Percentiles rank a stretch among this genome's conserved stretches.
phyloP scores from a whole-genome alignment of 768 basidiomycete species.

The Trametes cingulata region DNA sequence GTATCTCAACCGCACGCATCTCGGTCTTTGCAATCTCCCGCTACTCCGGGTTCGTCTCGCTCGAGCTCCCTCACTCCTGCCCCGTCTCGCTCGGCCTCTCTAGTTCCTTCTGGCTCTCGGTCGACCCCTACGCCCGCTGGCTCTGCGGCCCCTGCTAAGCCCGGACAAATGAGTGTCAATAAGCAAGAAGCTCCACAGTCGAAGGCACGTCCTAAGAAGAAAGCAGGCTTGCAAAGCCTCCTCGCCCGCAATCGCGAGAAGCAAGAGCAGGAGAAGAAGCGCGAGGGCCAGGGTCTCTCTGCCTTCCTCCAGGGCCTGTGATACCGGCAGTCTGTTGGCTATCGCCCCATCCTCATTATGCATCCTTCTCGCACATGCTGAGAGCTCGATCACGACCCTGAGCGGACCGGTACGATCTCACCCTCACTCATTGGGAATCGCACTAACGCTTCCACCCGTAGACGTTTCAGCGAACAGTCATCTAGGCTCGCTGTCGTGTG shows the following conservation, averaged over 20 bases:
- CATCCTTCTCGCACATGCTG: neutral
- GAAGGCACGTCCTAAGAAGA: conserved; percentile 52
- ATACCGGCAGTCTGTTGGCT: neutral
- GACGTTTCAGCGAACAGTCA: too few species aligned
- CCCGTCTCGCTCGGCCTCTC: conserved; percentile 14
- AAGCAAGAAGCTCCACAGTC: conserved; percentile 4
- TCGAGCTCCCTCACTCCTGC: conserved; percentile 5
- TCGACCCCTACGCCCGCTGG: neutral
- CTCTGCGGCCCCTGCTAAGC: neutral
- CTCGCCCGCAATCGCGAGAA: conserved; percentile 60
- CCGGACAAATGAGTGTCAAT: neutral
- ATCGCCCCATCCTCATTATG: neutral
- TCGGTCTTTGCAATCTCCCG: neutral
- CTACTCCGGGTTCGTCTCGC: conserved; percentile 13
- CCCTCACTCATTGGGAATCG: too few species aligned
- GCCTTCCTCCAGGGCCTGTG: conserved; percentile 52
- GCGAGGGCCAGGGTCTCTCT: conserved; percentile 40
- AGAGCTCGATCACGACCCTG: neutral
- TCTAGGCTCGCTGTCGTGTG: neutral
- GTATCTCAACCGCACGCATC: conserved; percentile 7
- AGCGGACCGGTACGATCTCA: neutral
- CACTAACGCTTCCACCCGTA: too few species aligned
- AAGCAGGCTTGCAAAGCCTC: conserved; percentile 60
- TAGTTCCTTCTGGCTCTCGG: neutral
- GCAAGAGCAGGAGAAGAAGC: conserved; percentile 43